Percentiles rank a stretch among this genome's conserved stretches.
Evolutionary conservation across 192 early-diverging fungal species (phyloP).

Genomic region (Helicostylum pulchrum): DNA sequence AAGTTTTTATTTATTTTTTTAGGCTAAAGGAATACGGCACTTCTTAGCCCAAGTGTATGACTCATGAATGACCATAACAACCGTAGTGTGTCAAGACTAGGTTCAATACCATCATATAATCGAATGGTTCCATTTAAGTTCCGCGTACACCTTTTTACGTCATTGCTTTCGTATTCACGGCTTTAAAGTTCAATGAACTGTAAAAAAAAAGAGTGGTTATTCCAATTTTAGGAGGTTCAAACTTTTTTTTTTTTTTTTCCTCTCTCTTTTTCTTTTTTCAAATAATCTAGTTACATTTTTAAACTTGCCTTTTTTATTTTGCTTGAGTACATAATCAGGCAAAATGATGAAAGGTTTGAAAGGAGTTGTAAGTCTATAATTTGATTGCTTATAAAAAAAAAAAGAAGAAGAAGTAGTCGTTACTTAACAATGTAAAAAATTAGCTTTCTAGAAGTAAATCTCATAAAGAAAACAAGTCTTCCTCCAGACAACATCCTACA

Average conservation of each 20-base stretch:
- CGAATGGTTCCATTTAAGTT: too few relatives aligned
- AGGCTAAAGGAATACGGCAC: too few relatives aligned
- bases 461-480: conserved; percentile 7
- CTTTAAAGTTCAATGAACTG: too few relatives aligned
- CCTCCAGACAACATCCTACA: not conserved
- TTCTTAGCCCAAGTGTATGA: too few relatives aligned
- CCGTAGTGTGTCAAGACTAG: too few relatives aligned
- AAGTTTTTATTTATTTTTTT: too few relatives aligned
- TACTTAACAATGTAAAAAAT: not conserved
- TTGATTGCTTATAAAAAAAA: not conserved
- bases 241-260: conserved; percentile 1
- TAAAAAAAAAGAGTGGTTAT: too few relatives aligned
- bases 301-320: not conserved
- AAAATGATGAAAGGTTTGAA: conserved; percentile 37
- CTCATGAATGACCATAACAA: too few relatives aligned
- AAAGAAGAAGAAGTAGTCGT: not conserved
- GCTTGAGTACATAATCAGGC: not conserved
- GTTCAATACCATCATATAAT: too few relatives aligned
- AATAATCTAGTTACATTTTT: not conserved
- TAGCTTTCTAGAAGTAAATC: conserved; percentile 24
- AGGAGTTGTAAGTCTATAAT: conserved; percentile 19
- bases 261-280: not conserved
- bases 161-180: too few relatives aligned
- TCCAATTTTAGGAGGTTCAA: too few relatives aligned
- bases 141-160: too few relatives aligned